Conservation (phyloP, 2,329 filamentous ascomycete species). For the Dendrostoma leiphaemia region DNA sequence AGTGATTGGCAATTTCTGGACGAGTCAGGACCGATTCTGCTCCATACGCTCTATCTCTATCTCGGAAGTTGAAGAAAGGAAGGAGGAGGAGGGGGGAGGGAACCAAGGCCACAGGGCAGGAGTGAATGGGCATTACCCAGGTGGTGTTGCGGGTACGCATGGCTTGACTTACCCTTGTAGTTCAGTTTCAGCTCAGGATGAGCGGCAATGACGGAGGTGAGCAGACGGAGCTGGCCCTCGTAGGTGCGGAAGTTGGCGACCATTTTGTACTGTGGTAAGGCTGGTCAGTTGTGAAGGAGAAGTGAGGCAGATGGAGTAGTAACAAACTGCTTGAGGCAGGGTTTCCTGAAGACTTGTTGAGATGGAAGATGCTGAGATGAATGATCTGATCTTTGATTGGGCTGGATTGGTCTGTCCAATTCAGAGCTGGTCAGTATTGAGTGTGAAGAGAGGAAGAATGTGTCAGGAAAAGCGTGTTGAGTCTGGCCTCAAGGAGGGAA, state of each 20-base stretch:
- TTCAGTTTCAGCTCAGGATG: slow-evolving; percentile 54
- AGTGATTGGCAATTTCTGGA: slow-evolving; percentile 46
- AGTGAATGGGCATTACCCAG: slow-evolving; percentile 2
- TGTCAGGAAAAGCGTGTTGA: too few species aligned
- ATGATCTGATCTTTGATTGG: too few species aligned
- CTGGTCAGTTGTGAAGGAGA: slow-evolving; percentile 1
- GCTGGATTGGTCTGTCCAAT: too few species aligned
- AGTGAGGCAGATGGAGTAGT: slow-evolving; percentile 4
- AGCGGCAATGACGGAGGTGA: slow-evolving; percentile 60
- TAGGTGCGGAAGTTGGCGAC: slow-evolving; percentile 59
- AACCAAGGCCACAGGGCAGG: background rate
- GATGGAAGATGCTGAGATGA: too few species aligned
- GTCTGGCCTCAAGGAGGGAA: too few species aligned
- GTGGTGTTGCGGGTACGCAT: too few species aligned
- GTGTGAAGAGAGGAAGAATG: too few species aligned
- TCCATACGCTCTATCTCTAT: too few species aligned
- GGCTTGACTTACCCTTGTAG: slow-evolving; percentile 60
- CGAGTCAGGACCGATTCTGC: slow-evolving; percentile 21
- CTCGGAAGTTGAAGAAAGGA: too few species aligned
- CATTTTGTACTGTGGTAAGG: slow-evolving; percentile 34
- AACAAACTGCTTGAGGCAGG: too few species aligned
- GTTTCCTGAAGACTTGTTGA: too few species aligned
- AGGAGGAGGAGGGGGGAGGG: background rate
- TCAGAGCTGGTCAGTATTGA: too few species aligned
- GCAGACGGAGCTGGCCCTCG: slow-evolving; percentile 58